A percentile compares a stretch with the other conserved stretches of the same genome.
Evolutionary conservation across 257 asterid species (phyloP).

Genomic region (Nicotiana tabacum): DNA sequence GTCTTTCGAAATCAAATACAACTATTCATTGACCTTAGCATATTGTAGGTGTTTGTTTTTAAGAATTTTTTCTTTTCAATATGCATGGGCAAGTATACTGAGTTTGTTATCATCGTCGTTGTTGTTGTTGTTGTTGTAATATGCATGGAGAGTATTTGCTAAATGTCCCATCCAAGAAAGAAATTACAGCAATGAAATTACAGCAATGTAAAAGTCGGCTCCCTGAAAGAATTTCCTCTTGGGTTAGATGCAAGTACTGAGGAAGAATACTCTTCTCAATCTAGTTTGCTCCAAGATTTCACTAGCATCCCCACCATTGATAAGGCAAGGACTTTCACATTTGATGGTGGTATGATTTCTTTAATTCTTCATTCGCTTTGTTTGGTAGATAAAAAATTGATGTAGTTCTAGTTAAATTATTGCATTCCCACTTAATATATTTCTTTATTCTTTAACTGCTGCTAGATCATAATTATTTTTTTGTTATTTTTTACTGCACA

Average conservation of each 20-base stretch:
- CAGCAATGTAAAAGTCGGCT: constrained; percentile 23
- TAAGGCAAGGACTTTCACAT: constrained; percentile 52
- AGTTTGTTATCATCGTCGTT: too few species aligned
- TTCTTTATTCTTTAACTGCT: neutral
- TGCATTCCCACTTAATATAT: neutral
- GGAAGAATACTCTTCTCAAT: constrained; percentile 56
- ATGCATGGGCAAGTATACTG: neutral
- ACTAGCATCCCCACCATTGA: constrained; percentile 28
- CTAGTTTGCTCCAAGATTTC: constrained; percentile 71
- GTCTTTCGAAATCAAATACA: neutral
- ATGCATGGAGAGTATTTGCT: neutral
- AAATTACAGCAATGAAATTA: neutral
- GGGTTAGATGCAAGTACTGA: constrained; percentile 44
- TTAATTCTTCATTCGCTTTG: neutral
- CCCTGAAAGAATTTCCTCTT: constrained; percentile 28
- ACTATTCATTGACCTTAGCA: neutral
- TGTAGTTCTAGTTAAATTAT: neutral
- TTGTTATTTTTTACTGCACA: constrained; percentile 28
- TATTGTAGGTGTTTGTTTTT: neutral
- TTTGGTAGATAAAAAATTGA: neutral
- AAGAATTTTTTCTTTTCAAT: neutral
- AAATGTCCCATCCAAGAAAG: neutral
- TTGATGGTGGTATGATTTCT: constrained; percentile 43
- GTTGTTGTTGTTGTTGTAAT: too few species aligned
- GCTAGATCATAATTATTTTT: neutral